Conservation (phyloP, 2,329 filamentous ascomycete genomes). For the Harringtonia lauricola region DNA sequence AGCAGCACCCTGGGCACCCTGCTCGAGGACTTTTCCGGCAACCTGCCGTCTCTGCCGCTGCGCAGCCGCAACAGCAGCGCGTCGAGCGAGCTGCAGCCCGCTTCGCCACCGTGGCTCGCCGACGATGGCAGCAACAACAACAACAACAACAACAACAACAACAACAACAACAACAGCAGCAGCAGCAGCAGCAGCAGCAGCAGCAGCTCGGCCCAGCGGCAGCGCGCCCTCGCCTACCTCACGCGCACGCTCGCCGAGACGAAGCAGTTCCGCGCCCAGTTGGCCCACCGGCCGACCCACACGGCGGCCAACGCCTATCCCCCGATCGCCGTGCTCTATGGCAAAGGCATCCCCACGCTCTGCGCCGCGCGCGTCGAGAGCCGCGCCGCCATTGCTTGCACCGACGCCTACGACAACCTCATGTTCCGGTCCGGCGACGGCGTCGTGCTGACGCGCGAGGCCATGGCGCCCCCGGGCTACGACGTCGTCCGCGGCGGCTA, state of each 20-base stretch:
- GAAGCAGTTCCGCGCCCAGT: constrained; percentile 65
- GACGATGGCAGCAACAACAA: constrained; percentile 10
- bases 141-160: constrained; percentile 15
- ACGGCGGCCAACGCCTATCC: constrained; percentile 64
- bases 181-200: constrained; percentile 13
- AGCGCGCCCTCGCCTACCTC: constrained; percentile 52
- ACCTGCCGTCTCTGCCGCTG: constrained; percentile 31
- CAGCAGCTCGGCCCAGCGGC: constrained; percentile 31
- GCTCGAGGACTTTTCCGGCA: constrained; percentile 30
- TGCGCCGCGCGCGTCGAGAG: constrained; percentile 67
- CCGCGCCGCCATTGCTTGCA: constrained; percentile 60
- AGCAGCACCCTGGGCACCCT: constrained; percentile 31
- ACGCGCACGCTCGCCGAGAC: constrained; percentile 60
- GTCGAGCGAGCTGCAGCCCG: constrained; percentile 8
- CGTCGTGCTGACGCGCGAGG: constrained; percentile 74
- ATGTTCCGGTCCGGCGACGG: constrained; percentile 82
- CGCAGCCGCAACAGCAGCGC: constrained; percentile 19
- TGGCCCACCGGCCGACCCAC: constrained; percentile 49
- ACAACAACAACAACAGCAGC: constrained; percentile 8
- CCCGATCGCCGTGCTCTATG: constrained; percentile 73
- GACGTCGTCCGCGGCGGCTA: constrained; percentile 60
- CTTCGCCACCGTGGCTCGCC: constrained; percentile 1
- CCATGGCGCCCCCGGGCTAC: constrained; percentile 78
- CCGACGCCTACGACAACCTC: constrained; percentile 76
- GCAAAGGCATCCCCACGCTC: constrained; percentile 77